Evolutionary conservation across 208 protist species (phyloP).

Genomic region (Trypanosoma melophagium): DNA sequence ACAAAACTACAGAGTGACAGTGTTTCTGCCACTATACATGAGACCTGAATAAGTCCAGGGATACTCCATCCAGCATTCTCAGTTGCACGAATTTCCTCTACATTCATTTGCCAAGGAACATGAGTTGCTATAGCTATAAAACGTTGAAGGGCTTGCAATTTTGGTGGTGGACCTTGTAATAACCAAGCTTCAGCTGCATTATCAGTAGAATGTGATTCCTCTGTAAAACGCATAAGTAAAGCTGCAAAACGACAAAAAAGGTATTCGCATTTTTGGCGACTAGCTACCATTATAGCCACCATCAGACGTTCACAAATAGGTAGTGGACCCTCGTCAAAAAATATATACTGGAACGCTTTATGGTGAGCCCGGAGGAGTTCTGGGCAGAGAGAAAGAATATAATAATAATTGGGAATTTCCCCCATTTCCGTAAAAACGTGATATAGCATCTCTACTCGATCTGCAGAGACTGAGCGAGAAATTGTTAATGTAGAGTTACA

Average conservation of each 20-base stretch:
- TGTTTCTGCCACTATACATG: slow-evolving; percentile 64
- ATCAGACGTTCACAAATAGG: slow-evolving; percentile 71
- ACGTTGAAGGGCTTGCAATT: slow-evolving; percentile 52
- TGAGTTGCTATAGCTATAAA: slow-evolving; percentile 79
- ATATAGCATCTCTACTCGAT: slow-evolving; percentile 51
- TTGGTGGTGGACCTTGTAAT: slow-evolving; percentile 49
- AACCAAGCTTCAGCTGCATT: slow-evolving; percentile 45
- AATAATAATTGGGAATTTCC: slow-evolving; percentile 71
- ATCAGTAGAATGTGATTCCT: slow-evolving; percentile 27
- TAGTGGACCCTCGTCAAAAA: slow-evolving; percentile 82
- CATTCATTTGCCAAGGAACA: slow-evolving; percentile 70
- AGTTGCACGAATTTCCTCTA: slow-evolving; percentile 42
- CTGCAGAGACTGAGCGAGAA: slow-evolving; percentile 25
- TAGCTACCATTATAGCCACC: slow-evolving; percentile 79
- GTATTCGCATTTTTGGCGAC: slow-evolving; percentile 80
- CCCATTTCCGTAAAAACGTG: slow-evolving; percentile 58
- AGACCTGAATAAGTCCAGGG: slow-evolving; percentile 76
- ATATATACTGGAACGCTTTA: slow-evolving; percentile 49
- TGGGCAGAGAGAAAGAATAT: slow-evolving; percentile 58
- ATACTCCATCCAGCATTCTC: slow-evolving; percentile 68
- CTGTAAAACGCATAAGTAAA: slow-evolving; percentile 55
- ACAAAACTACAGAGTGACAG: slow-evolving; percentile 73
- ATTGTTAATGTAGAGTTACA: slow-evolving; percentile 37
- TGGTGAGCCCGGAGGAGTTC: slow-evolving; percentile 72
- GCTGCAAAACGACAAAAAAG: slow-evolving; percentile 70